A percentile compares a stretch with the other conserved stretches of the same genome.
phyloP scores from a whole-genome alignment of 495 filamentous ascomycete species.

The Lasiosphaeriaceae sp. region DNA sequence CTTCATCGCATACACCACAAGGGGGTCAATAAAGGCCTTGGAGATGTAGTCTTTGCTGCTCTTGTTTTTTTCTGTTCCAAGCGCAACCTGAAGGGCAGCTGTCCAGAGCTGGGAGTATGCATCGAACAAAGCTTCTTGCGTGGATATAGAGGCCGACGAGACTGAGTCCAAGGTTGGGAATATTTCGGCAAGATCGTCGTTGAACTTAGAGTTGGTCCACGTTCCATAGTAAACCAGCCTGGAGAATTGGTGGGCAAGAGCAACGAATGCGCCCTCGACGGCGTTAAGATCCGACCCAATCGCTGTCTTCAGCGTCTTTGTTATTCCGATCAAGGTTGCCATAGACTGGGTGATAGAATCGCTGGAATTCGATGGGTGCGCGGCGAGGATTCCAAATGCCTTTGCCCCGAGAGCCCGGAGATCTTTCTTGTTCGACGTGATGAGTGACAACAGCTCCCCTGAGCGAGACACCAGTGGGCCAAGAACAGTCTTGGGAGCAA shows the following conservation, averaged over 20 bases:
- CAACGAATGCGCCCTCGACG: constrained; percentile 33
- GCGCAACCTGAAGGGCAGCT: constrained; percentile 42
- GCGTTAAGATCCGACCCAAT: constrained; percentile 34
- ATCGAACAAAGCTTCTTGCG: constrained; percentile 51
- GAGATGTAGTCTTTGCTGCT: constrained; percentile 1
- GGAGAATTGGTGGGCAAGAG: constrained; percentile 25
- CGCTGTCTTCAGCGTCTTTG: constrained; percentile 22
- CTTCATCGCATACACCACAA: constrained; percentile 64
- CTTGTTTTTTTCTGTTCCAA: neutral
- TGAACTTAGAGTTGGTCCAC: neutral
- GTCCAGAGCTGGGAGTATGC: constrained; percentile 74
- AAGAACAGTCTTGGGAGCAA: constrained; percentile 52
- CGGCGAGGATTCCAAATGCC: constrained; percentile 73
- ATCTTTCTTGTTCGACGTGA: constrained; percentile 65
- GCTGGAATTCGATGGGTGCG: constrained; percentile 49
- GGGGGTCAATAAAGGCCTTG: constrained; percentile 48
- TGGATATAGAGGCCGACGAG: constrained; percentile 10
- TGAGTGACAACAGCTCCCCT: constrained; percentile 49
- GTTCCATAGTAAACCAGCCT: constrained; percentile 24
- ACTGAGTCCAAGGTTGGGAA: constrained; percentile 23
- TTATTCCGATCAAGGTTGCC: constrained; percentile 11
- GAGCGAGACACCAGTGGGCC: constrained; percentile 45
- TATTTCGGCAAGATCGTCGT: constrained; percentile 1
- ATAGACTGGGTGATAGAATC: constrained; percentile 15
- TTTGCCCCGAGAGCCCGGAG: constrained; percentile 60